These are phyloP conservation scores for Avena atlantica DNA, from an alignment of 176 grass and related monocot genomes.

Conservation along the genomic window DNA sequence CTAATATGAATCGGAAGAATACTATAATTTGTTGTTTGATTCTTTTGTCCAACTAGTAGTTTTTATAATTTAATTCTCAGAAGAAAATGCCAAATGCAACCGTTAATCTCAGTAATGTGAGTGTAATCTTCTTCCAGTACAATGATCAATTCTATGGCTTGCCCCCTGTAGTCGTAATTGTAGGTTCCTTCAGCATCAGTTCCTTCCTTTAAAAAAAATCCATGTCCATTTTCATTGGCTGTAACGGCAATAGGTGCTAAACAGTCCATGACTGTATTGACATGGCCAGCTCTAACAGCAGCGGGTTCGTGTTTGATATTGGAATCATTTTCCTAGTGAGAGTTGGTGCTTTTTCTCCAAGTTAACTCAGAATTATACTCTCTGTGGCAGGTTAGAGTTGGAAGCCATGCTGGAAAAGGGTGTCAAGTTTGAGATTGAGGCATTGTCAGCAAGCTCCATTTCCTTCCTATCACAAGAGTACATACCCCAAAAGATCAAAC, in stretches of 20 bases:
- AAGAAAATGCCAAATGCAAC: background rate
- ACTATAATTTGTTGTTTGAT: background rate
- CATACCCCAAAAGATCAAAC: conserved; percentile 77
- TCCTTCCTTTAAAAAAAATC: conserved; percentile 13
- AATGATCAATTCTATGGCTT: conserved; percentile 12
- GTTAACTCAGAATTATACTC: background rate
- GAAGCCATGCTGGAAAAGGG: conserved; percentile 84
- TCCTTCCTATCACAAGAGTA: conserved; percentile 84
- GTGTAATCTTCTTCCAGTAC: background rate
- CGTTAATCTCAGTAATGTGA: background rate
- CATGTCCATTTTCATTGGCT: background rate
- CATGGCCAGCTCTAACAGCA: background rate
- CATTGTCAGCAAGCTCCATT: conserved; percentile 81
- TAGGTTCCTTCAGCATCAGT: conserved; percentile 22
- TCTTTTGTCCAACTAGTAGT: conserved; percentile 5
- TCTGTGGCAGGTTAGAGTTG: conserved; percentile 68
- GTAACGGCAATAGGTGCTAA: background rate
- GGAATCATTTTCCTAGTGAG: conserved; percentile 2
- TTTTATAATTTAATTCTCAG: background rate
- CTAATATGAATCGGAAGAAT: too few species aligned
- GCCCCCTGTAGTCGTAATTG: background rate
- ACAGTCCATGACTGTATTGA: conserved; percentile 1
- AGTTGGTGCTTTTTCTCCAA: background rate
- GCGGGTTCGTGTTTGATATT: background rate
- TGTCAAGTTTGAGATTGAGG: conserved; percentile 97